Percentiles rank a stretch among this genome's conserved stretches.
phyloP scores from a whole-genome alignment of 1,284 basidiomycete genomes.

The Coniophora puteana region DNA sequence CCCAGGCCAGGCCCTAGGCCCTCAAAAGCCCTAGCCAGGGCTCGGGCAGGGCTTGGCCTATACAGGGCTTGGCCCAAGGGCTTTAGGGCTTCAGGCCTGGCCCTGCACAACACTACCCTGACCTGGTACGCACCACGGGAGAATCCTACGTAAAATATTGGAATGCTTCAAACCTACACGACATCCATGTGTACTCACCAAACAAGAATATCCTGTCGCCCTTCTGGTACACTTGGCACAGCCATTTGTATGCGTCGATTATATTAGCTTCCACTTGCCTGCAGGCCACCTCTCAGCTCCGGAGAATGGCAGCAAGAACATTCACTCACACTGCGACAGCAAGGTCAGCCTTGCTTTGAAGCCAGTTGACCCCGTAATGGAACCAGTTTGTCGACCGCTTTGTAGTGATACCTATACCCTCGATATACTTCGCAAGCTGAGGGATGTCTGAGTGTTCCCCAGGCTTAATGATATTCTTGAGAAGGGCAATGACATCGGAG shows the following conservation, averaged over 20 bases:
- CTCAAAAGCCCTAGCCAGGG: too few species aligned
- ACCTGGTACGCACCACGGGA: slow-evolving; percentile 35
- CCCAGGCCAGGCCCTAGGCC: too few species aligned
- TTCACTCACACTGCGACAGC: slow-evolving; percentile 17
- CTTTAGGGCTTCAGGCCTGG: too few species aligned
- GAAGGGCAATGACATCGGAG: slow-evolving; percentile 22
- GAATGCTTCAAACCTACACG: neutral
- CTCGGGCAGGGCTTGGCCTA: too few species aligned
- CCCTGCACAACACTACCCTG: slow-evolving; percentile 8
- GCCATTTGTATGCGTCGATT: slow-evolving; percentile 35
- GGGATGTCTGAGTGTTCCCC: too few species aligned
- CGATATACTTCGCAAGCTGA: slow-evolving; percentile 37
- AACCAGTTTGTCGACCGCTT: slow-evolving; percentile 21
- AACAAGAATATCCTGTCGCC: slow-evolving; percentile 37
- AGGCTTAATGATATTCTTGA: slow-evolving; percentile 14
- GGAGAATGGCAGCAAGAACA: neutral
- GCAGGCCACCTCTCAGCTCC: neutral
- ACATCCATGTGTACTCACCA: slow-evolving; percentile 20
- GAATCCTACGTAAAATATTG: slow-evolving; percentile 21
- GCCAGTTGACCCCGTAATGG: slow-evolving; percentile 7
- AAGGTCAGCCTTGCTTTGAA: slow-evolving; percentile 9
- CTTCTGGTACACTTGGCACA: slow-evolving; percentile 30
- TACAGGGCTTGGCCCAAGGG: too few species aligned
- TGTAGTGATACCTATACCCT: slow-evolving; percentile 38
- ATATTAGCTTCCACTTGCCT: slow-evolving; percentile 34